phyloP scores from a whole-genome alignment of 805 yeast genomes.

The Kuraishia cidri region DNA sequence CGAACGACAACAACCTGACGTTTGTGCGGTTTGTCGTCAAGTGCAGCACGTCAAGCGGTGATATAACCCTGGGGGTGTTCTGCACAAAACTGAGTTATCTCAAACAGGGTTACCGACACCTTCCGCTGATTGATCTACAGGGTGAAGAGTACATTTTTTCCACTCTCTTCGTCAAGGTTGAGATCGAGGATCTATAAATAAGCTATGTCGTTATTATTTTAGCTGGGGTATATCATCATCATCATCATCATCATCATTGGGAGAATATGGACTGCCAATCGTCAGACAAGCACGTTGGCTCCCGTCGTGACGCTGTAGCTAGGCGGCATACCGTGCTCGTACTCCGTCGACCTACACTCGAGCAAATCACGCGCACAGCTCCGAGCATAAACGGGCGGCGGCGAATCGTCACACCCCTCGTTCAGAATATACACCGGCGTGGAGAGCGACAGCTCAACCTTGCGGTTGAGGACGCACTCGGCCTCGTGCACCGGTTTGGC shows the following conservation, averaged over 20 bases:
- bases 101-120: conserved; percentile 73
- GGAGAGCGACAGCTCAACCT: conserved; percentile 1
- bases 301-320: too few species aligned
- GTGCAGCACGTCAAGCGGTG: conserved; percentile 8
- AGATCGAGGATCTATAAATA: too few species aligned
- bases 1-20: conserved; percentile 33
- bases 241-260: too few species aligned
- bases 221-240: too few species aligned
- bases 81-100: conserved; percentile 56
- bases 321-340: too few species aligned
- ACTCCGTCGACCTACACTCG: too few species aligned
- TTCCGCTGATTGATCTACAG: conserved; percentile 64
- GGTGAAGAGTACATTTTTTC: conserved; percentile 68
- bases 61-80: conserved; percentile 41
- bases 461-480: not conserved
- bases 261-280: too few species aligned
- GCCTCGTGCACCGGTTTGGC: not conserved
- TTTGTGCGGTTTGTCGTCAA: conserved; percentile 49
- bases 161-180: conserved; percentile 33
- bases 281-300: too few species aligned
- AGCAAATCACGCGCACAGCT: too few species aligned
- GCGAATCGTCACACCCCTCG: conserved; percentile 1
- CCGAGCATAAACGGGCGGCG: conserved; percentile 1
- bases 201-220: too few species aligned
- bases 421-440: not conserved